These are phyloP conservation scores for Polychaeton citri DNA, from an alignment of 2,329 filamentous ascomycete genomes.

Conservation along the genomic window DNA sequence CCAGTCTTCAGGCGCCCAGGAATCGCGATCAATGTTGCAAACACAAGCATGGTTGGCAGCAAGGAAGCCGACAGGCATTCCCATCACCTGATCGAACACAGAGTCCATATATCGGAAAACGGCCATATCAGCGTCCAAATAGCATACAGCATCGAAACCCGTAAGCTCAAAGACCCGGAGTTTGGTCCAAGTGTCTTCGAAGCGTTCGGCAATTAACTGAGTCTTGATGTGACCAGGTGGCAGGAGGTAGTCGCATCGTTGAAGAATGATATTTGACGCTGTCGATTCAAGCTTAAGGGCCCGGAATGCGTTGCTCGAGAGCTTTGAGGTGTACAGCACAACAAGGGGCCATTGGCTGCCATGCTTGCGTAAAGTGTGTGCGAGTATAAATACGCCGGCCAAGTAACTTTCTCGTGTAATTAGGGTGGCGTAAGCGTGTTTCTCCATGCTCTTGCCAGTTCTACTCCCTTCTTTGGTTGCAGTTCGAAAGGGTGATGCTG, in stretches of 20 bases:
- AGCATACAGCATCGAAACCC: conserved; percentile 30
- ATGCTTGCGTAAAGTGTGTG: conserved; percentile 35
- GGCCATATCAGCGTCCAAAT: conserved; percentile 41
- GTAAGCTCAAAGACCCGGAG: conserved; percentile 38
- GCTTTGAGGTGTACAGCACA: conserved; percentile 34
- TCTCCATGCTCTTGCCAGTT: too few relatives aligned
- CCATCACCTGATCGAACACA: conserved; percentile 33
- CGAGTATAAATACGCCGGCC: conserved; percentile 37
- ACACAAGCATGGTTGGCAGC: conserved; percentile 39
- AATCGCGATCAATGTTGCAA: conserved; percentile 38
- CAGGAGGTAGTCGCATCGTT: conserved; percentile 28
- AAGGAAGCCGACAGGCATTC: conserved; percentile 31
- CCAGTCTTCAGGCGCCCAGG: conserved; percentile 39
- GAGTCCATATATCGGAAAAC: conserved; percentile 31
- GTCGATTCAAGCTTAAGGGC: conserved; percentile 30
- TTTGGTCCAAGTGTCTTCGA: conserved; percentile 43
- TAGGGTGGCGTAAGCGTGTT: conserved; percentile 39
- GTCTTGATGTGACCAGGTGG: conserved; percentile 23
- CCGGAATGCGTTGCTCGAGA: conserved; percentile 26
- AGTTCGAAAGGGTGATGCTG: too few relatives aligned
- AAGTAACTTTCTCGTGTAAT: conserved; percentile 40
- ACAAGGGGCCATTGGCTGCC: conserved; percentile 34
- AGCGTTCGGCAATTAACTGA: conserved; percentile 36
- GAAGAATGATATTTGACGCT: conserved; percentile 27
- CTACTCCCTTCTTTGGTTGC: too few relatives aligned